Percentiles rank a stretch among this genome's conserved stretches.
Evolutionary conservation across 768 basidiomycete genomes (phyloP).

Genomic region (Candolleomyces eurysporus): DNA sequence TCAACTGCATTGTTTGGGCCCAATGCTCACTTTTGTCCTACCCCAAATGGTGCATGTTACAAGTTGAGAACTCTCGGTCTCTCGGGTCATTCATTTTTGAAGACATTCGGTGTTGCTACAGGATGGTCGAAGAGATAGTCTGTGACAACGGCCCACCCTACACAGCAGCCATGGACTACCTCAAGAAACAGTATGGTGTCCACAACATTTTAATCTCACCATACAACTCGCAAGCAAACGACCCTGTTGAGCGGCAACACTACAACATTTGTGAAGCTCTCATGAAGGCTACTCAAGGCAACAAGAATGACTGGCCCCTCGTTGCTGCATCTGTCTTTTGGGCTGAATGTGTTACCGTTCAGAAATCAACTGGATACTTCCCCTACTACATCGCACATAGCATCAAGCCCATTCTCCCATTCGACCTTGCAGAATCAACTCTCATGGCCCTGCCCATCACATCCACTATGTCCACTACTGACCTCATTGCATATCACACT

Average conservation of each 20-base stretch:
- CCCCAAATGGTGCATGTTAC: slow-evolving; percentile 19
- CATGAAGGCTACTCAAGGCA: slow-evolving; percentile 27
- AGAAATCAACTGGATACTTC: slow-evolving; percentile 28
- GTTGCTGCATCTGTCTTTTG: slow-evolving; percentile 25
- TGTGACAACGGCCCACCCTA: slow-evolving; percentile 31
- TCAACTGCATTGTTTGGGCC: slow-evolving; percentile 22
- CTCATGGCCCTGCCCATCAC: slow-evolving; percentile 4
- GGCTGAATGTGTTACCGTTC: slow-evolving; percentile 29
- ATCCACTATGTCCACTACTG: slow-evolving; percentile 9
- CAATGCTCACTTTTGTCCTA: slow-evolving; percentile 19
- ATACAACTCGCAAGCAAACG: slow-evolving; percentile 40
- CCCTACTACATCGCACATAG: slow-evolving; percentile 33
- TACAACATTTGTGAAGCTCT: slow-evolving; percentile 25
- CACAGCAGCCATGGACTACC: slow-evolving; percentile 16
- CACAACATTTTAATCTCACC: slow-evolving; percentile 36
- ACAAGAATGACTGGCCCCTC: slow-evolving; percentile 29
- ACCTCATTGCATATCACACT: slow-evolving; percentile 20
- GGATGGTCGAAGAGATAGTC: slow-evolving; percentile 28
- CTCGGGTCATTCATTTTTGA: slow-evolving; percentile 26
- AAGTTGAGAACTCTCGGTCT: slow-evolving; percentile 17
- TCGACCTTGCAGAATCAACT: slow-evolving; percentile 23
- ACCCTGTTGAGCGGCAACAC: slow-evolving; percentile 30
- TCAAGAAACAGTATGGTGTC: slow-evolving; percentile 25
- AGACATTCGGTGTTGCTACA: slow-evolving; percentile 35
- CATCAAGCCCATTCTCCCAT: slow-evolving; percentile 30